Conservation (phyloP, 768 basidiomycete species). For the Hysterangium stoloniferum region DNA sequence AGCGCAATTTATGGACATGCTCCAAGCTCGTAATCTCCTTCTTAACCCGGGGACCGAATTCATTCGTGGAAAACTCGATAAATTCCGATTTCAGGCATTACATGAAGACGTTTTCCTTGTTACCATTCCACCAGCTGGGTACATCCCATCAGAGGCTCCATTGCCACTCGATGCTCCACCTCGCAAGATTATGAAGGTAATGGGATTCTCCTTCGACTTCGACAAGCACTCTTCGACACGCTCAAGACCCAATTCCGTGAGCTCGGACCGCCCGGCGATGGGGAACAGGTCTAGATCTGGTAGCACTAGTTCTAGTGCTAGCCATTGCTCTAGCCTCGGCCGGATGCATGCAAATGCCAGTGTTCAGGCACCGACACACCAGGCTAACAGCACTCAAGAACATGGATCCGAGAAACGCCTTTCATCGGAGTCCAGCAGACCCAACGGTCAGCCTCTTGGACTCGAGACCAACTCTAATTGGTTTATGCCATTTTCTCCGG, state of each 20-base stretch:
- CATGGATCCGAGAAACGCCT: background rate
- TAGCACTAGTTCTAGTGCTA: background rate
- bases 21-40: slow-evolving; percentile 1
- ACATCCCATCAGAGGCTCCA: background rate
- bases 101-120: background rate
- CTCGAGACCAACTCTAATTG: background rate
- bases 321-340: background rate
- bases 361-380: no score
- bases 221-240: background rate
- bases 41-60: background rate
- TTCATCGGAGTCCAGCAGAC: no score
- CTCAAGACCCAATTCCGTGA: background rate
- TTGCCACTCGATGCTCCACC: background rate
- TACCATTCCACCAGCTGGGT: background rate
- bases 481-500: slow-evolving; percentile 4
- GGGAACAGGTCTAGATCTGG: slow-evolving; percentile 1
- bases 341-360: background rate
- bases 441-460: slow-evolving; percentile 10
- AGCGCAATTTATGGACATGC: background rate
- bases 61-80: background rate
- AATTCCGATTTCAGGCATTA: background rate
- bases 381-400: no score
- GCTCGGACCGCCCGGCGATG: background rate
- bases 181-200: background rate
- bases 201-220: background rate